Conservation (phyloP, 2,329 filamentous ascomycete species). For the Venturiaceae sp. region DNA sequence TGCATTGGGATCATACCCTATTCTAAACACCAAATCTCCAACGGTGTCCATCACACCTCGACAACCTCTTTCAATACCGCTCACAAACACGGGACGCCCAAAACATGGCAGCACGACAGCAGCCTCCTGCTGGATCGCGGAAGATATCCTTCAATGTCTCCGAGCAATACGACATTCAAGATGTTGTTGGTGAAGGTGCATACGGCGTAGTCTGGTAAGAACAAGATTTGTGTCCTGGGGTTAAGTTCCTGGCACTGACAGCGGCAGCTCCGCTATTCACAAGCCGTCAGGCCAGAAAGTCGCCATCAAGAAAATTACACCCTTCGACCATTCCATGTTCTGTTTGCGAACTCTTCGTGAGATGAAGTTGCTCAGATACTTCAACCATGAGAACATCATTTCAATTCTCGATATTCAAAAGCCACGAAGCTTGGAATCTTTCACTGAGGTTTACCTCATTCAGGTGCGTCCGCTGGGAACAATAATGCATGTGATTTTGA, state of each 20-base stretch:
- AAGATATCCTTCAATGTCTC: constrained; percentile 99
- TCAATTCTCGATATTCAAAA: constrained; percentile 99
- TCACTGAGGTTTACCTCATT: constrained; percentile 97
- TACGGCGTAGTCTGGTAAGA: constrained; percentile 96
- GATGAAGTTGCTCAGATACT: constrained; percentile 98
- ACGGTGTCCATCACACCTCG: background rate
- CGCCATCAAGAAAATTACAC: constrained; percentile 99
- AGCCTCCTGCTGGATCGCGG: constrained; percentile 45
- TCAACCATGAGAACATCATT: constrained; percentile 99
- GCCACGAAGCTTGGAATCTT: constrained; percentile 88
- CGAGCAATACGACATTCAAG: constrained; percentile 98
- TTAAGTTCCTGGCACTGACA: background rate
- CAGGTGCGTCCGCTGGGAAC: constrained; percentile 48
- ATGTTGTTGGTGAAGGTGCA: constrained; percentile 96
- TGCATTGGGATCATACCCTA: no score
- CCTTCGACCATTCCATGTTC: constrained; percentile 99
- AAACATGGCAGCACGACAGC: constrained; percentile 11
- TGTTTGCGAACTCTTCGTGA: constrained; percentile 91
- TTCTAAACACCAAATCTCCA: background rate
- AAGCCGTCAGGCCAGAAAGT: constrained; percentile 98
- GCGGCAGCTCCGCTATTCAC: constrained; percentile 78
- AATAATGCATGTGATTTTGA: background rate
- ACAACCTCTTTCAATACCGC: background rate
- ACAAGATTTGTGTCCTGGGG: background rate
- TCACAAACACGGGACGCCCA: background rate